Evolutionary conservation across 2,329 filamentous ascomycete genomes (phyloP).

Genomic region (Pseudogymnoascus pannorum): DNA sequence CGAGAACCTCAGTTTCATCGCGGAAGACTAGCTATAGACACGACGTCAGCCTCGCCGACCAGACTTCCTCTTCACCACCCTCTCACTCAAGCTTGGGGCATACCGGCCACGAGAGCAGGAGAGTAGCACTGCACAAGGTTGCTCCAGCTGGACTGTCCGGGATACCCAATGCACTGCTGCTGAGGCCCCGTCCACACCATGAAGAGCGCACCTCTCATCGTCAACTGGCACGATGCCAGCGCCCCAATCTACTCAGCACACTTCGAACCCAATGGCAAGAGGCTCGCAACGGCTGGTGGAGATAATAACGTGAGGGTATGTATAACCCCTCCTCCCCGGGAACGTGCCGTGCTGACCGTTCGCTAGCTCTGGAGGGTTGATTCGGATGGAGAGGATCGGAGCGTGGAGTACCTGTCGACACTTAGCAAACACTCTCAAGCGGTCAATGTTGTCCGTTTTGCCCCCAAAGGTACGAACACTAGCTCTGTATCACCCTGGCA

Average conservation of each 20-base stretch:
- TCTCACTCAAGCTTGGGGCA: background rate
- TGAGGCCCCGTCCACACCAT: slow-evolving; percentile 44
- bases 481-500: background rate
- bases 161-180: background rate
- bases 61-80: background rate
- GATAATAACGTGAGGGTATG: slow-evolving; percentile 92
- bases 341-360: slow-evolving; percentile 31
- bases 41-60: background rate
- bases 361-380: slow-evolving; percentile 85
- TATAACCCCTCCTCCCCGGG: slow-evolving; percentile 13
- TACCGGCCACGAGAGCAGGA: background rate
- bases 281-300: slow-evolving; percentile 87
- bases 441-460: slow-evolving; percentile 96
- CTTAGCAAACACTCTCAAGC: slow-evolving; percentile 91
- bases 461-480: slow-evolving; percentile 66
- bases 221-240: slow-evolving; percentile 98
- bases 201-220: slow-evolving; percentile 94
- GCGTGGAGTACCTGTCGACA: slow-evolving; percentile 85
- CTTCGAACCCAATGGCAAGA: slow-evolving; percentile 87
- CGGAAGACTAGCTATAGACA: background rate
- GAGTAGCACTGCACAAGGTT: background rate
- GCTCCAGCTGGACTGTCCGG: background rate
- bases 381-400: slow-evolving; percentile 73
- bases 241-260: slow-evolving; percentile 95
- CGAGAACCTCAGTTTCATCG: background rate